Percentiles rank a stretch among this genome's conserved stretches.
These are phyloP conservation scores for Parathielavia hyrcaniae DNA, from an alignment of 495 filamentous ascomycete genomes.

Conservation along the genomic window DNA sequence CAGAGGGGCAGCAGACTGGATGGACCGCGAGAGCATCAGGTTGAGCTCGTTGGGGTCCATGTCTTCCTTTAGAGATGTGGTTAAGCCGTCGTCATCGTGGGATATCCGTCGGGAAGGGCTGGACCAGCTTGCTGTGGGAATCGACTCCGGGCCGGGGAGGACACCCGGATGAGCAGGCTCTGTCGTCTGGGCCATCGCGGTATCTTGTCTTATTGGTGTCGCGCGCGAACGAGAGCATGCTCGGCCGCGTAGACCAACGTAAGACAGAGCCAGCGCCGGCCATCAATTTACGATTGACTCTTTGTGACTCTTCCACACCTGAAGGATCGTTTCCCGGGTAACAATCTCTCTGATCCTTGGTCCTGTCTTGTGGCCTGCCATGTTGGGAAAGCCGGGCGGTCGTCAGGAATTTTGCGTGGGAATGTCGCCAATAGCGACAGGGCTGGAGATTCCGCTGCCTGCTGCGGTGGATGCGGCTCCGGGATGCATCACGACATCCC, in stretches of 20 bases:
- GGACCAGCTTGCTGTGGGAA: not conserved
- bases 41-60: slow-evolving; percentile 40
- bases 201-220: not conserved
- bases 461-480: slow-evolving; percentile 5
- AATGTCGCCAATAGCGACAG: slow-evolving; percentile 1
- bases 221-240: not conserved
- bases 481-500: slow-evolving; percentile 7
- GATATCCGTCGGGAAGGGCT: not conserved
- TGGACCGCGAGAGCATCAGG: slow-evolving; percentile 36
- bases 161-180: not conserved
- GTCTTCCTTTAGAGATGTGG: slow-evolving; percentile 13
- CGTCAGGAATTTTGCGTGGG: not conserved
- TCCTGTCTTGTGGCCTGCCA: not conserved
- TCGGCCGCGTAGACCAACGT: not conserved
- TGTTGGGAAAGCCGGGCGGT: not conserved
- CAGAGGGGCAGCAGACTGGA: slow-evolving; percentile 30
- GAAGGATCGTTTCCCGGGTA: not conserved
- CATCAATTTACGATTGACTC: not conserved
- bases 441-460: not conserved
- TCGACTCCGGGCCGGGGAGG: slow-evolving; percentile 5
- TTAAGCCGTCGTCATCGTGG: slow-evolving; percentile 4
- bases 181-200: slow-evolving; percentile 1
- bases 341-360: slow-evolving; percentile 3
- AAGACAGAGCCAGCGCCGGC: not conserved
- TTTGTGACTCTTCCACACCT: not conserved